Percentiles rank a stretch among this genome's conserved stretches.
Evolutionary conservation across 352 stramenopile genomes (phyloP).

Genomic region (Globisporangium nagaii): DNA sequence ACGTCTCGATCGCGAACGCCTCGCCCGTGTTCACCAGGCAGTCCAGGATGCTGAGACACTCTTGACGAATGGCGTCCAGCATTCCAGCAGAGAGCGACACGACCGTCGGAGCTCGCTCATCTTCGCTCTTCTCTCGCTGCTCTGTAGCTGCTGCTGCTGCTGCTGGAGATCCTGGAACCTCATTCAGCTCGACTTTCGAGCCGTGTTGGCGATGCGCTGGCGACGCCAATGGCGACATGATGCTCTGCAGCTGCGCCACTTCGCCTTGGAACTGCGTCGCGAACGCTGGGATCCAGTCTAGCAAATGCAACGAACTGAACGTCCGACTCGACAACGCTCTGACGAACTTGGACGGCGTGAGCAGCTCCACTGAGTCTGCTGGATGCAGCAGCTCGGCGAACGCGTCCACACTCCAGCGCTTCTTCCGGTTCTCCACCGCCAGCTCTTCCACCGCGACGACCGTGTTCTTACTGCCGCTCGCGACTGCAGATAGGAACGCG

Average conservation of each 20-base stretch:
- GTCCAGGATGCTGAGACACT: slow-evolving; percentile 8
- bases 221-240: neutral
- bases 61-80: neutral
- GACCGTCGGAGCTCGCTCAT: neutral
- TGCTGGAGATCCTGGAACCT: neutral
- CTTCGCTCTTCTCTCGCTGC: neutral
- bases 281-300: slow-evolving; percentile 36
- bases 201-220: slow-evolving; percentile 1
- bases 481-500: slow-evolving; percentile 18
- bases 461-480: neutral
- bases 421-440: neutral
- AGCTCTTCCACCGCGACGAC: slow-evolving; percentile 18
- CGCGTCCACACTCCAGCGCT: slow-evolving; percentile 11
- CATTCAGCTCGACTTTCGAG: too few relatives aligned
- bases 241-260: neutral
- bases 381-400: slow-evolving; percentile 17
- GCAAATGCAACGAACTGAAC: slow-evolving; percentile 14
- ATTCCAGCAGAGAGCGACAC: neutral
- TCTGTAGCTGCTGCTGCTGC: neutral
- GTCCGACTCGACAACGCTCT: slow-evolving; percentile 10
- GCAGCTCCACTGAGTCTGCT: neutral
- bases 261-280: slow-evolving; percentile 17
- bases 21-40: slow-evolving; percentile 7
- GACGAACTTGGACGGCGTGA: slow-evolving; percentile 19
- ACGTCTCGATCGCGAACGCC: neutral